phyloP scores from a whole-genome alignment of 805 yeast genomes.

The Candida suzukii region DNA sequence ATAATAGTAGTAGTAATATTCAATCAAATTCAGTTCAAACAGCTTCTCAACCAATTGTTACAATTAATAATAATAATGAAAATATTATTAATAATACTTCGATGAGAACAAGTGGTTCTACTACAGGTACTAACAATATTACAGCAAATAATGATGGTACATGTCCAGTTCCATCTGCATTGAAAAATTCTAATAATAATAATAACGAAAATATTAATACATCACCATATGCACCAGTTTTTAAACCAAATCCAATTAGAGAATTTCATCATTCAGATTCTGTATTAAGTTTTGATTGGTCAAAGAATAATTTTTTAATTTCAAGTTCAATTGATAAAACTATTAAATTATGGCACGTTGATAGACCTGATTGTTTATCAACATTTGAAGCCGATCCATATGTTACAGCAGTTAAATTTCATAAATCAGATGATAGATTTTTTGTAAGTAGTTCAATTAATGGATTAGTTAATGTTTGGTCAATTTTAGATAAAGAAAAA shows the following conservation, averaged over 20 bases:
- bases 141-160: neutral
- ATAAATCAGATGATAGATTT: constrained; percentile 81
- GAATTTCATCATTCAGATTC: constrained; percentile 59
- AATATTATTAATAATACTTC: no score
- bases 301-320: constrained; percentile 72
- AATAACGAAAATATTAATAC: neutral
- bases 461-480: constrained; percentile 72
- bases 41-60: no score
- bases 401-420: constrained; percentile 75
- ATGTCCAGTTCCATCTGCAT: no score
- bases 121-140: constrained; percentile 3
- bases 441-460: constrained; percentile 79
- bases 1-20: neutral
- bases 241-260: constrained; percentile 57
- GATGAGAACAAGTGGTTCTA: no score
- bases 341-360: constrained; percentile 80
- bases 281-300: constrained; percentile 78
- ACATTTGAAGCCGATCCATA: constrained; percentile 71
- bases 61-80: no score
- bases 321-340: constrained; percentile 83
- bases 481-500: constrained; percentile 65
- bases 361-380: constrained; percentile 53
- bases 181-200: neutral
- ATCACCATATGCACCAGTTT: constrained; percentile 61
- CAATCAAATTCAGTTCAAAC: neutral